These are phyloP conservation scores for Gastrodia elata DNA, from an alignment of 106 monocot genomes.

Conservation along the genomic window DNA sequence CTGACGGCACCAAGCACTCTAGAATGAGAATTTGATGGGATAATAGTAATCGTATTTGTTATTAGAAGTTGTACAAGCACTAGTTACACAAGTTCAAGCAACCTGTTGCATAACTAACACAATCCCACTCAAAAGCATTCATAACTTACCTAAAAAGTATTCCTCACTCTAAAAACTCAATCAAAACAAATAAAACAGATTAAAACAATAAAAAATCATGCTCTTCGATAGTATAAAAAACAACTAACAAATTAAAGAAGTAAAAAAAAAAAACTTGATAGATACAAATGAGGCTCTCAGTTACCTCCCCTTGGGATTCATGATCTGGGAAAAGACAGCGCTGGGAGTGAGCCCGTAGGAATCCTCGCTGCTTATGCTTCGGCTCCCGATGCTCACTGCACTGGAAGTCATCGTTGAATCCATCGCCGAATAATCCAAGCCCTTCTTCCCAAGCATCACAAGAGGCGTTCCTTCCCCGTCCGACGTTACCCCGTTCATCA, in stretches of 20 bases:
- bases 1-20: too few relatives aligned
- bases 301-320: constrained; percentile 60
- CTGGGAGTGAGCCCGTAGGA: constrained; percentile 52
- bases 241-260: background rate
- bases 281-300: constrained; percentile 4
- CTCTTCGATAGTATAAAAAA: too few relatives aligned
- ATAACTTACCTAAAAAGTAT: too few relatives aligned
- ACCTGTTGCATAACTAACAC: too few relatives aligned
- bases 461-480: constrained; percentile 16
- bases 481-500: constrained; percentile 6
- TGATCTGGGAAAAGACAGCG: constrained; percentile 64
- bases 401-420: constrained; percentile 17
- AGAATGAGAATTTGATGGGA: too few relatives aligned
- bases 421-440: constrained; percentile 8
- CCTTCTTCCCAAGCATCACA: constrained; percentile 20
- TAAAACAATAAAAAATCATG: too few relatives aligned
- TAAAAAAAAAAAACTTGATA: background rate
- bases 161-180: too few relatives aligned
- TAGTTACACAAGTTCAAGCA: too few relatives aligned
- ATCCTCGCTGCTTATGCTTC: constrained; percentile 34
- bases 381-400: constrained; percentile 32
- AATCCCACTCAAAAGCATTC: too few relatives aligned
- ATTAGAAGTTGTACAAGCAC: too few relatives aligned
- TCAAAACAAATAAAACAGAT: too few relatives aligned
- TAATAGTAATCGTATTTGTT: too few relatives aligned